Conservation (phyloP, 306 rosid species). For the Prunus armeniaca region DNA sequence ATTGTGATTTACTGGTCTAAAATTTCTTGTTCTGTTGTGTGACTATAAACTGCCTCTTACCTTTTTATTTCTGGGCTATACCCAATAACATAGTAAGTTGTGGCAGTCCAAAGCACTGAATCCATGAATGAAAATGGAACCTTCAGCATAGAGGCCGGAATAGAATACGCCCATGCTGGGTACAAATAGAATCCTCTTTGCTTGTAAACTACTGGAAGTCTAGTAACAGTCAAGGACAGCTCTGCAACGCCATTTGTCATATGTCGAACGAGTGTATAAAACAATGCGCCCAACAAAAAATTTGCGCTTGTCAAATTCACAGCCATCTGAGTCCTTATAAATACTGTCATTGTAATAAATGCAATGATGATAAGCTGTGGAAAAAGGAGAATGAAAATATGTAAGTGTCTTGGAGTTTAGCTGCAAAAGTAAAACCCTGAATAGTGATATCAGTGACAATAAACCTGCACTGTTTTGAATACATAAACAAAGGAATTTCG, state of each 20-base stretch:
- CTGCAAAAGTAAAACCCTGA: not conserved
- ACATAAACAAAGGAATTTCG: slow-evolving; percentile 69
- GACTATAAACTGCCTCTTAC: slow-evolving; percentile 8
- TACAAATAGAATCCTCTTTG: slow-evolving; percentile 29
- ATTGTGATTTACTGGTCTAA: not conserved
- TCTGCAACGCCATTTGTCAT: slow-evolving; percentile 81
- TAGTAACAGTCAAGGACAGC: slow-evolving; percentile 60
- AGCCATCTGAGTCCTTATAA: slow-evolving; percentile 48
- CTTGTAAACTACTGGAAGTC: slow-evolving; percentile 46
- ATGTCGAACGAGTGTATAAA: slow-evolving; percentile 68
- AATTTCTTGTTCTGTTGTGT: not conserved
- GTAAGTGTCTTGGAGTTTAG: not conserved
- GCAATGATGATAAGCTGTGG: slow-evolving; percentile 66
- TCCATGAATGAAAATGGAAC: slow-evolving; percentile 33
- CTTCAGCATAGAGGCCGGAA: slow-evolving; percentile 32
- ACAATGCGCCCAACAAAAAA: slow-evolving; percentile 64
- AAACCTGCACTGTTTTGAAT: slow-evolving; percentile 71
- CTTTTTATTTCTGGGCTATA: slow-evolving; percentile 37
- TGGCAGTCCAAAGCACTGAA: slow-evolving; percentile 29
- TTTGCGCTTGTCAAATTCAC: slow-evolving; percentile 56
- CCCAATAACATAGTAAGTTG: slow-evolving; percentile 38
- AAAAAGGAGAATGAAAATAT: slow-evolving; percentile 10
- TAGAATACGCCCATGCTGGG: slow-evolving; percentile 42
- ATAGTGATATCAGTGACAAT: not conserved
- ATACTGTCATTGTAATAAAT: slow-evolving; percentile 69